A percentile compares a stretch with the other conserved stretches of the same genome.
These are phyloP conservation scores for Durusdinium trenchii DNA, from an alignment of 73 alveolate species.

Conservation along the genomic window DNA sequence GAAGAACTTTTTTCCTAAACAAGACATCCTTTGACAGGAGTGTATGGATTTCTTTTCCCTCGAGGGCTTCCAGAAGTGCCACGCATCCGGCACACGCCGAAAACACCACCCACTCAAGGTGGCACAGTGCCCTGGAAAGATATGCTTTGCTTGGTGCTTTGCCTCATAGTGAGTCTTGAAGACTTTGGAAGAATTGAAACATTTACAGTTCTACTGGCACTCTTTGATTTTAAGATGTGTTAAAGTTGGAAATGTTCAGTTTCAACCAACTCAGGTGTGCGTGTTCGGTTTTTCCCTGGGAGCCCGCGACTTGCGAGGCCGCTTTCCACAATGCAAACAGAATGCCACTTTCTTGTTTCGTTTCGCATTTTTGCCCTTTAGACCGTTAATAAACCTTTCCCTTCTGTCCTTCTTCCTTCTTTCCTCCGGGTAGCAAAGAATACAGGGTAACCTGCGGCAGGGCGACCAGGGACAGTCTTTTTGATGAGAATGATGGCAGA, in stretches of 20 bases:
- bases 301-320: conserved; percentile 79
- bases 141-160: not conserved
- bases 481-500: too few species aligned
- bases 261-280: conserved; percentile 49
- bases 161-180: not conserved
- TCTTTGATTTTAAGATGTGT: too few species aligned
- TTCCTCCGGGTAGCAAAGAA: too few species aligned
- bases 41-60: conserved; percentile 78
- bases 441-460: too few species aligned
- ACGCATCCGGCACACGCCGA: conserved; percentile 85
- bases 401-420: too few species aligned
- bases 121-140: conserved; percentile 48
- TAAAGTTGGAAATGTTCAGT: not conserved
- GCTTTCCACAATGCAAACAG: not conserved
- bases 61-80: conserved; percentile 84
- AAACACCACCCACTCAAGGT: conserved; percentile 86
- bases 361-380: too few species aligned
- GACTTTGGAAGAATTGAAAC: too few species aligned
- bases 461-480: too few species aligned
- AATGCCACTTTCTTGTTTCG: not conserved
- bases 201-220: too few species aligned
- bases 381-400: too few species aligned
- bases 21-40: conserved; percentile 67
- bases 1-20: too few species aligned
- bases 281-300: conserved; percentile 83